These are phyloP conservation scores for Hypsizygus marmoreus DNA, from an alignment of 768 basidiomycete species.

Conservation along the genomic window DNA sequence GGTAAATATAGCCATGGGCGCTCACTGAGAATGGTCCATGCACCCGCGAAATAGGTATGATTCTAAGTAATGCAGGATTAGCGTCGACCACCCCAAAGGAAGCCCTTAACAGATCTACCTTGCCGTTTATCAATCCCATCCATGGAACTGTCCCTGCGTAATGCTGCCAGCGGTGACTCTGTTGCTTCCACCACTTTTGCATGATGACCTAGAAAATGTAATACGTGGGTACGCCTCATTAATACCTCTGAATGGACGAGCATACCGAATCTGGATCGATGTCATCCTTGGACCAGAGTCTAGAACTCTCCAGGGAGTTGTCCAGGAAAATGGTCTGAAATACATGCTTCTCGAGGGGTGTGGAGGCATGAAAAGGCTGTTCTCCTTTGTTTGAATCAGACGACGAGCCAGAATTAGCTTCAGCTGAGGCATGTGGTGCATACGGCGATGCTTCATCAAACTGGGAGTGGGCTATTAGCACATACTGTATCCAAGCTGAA, in stretches of 20 bases:
- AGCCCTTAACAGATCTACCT: slow-evolving; percentile 20
- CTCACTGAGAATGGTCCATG: slow-evolving; percentile 38
- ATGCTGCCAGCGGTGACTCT: slow-evolving; percentile 52
- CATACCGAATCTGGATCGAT: slow-evolving; percentile 36
- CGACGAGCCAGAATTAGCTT: not conserved
- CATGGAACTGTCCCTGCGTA: slow-evolving; percentile 38
- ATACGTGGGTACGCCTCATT: not conserved
- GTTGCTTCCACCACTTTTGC: slow-evolving; percentile 57
- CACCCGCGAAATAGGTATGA: slow-evolving; percentile 38
- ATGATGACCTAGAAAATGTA: slow-evolving; percentile 28
- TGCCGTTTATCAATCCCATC: slow-evolving; percentile 40
- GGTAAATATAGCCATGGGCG: not conserved
- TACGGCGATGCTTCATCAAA: slow-evolving; percentile 24
- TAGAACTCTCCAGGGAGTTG: slow-evolving; percentile 34
- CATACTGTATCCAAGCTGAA: not conserved
- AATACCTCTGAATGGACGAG: not conserved
- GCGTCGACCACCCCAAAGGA: too few species aligned
- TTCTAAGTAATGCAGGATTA: too few species aligned
- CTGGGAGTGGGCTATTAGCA: slow-evolving; percentile 8
- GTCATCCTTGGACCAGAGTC: slow-evolving; percentile 44
- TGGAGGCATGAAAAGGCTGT: slow-evolving; percentile 19
- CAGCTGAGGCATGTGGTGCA: slow-evolving; percentile 10
- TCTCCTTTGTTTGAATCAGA: slow-evolving; percentile 18
- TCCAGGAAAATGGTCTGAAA: slow-evolving; percentile 55
- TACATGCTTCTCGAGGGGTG: slow-evolving; percentile 42